Conservation (phyloP, 2,329 filamentous ascomycete genomes). For the Talaromyces amestolkiae region DNA sequence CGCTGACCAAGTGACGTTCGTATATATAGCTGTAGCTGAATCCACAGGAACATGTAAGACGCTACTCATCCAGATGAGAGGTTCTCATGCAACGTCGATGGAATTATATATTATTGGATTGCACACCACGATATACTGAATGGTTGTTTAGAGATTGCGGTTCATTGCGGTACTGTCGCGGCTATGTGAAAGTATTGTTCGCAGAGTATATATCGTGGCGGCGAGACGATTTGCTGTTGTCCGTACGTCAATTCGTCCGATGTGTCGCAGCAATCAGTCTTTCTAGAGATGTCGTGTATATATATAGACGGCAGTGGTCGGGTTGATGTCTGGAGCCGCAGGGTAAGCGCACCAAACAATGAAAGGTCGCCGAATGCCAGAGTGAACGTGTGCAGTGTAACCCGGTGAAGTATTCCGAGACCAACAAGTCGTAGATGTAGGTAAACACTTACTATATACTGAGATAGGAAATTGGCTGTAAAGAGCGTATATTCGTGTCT, state of each 20-base stretch:
- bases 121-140: slow-evolving; percentile 1
- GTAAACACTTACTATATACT: not conserved
- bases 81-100: not conserved
- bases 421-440: not conserved
- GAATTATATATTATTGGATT: not conserved
- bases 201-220: not conserved
- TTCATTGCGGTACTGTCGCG: slow-evolving; percentile 7
- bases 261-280: not conserved
- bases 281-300: not conserved
- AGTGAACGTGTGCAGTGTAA: not conserved
- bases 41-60: slow-evolving; percentile 10
- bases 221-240: not conserved
- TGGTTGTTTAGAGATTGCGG: not conserved
- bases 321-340: not conserved
- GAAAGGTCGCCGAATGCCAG: not conserved
- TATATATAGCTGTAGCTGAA: slow-evolving; percentile 1
- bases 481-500: not conserved
- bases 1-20: slow-evolving; percentile 6
- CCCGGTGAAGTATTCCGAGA: not conserved
- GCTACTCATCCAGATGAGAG: slow-evolving; percentile 1
- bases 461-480: not conserved
- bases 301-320: not conserved
- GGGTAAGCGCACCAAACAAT: slow-evolving; percentile 1
- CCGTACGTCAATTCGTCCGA: not conserved
- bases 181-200: not conserved